A percentile compares a stretch with the other conserved stretches of the same genome.
Evolutionary conservation across 805 yeast species (phyloP).

Genomic region (Martiniozyma abietophila): DNA sequence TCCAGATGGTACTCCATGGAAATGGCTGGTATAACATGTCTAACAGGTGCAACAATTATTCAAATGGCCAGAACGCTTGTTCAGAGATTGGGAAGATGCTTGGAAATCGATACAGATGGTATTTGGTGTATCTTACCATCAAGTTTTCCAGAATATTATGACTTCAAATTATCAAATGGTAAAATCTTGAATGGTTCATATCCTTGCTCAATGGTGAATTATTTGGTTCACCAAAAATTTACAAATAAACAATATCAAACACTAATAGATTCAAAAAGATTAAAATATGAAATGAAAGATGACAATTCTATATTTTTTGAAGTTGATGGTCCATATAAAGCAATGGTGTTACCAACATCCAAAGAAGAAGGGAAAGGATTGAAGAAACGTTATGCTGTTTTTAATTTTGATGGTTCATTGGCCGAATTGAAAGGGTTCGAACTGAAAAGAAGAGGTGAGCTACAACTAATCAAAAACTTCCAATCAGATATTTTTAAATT

Average conservation of each 20-base stretch:
- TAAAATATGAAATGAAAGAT: slow-evolving; percentile 65
- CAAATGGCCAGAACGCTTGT: slow-evolving; percentile 93
- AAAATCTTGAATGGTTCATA: slow-evolving; percentile 71
- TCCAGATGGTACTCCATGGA: slow-evolving; percentile 99
- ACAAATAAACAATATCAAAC: slow-evolving; percentile 95
- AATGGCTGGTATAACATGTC: slow-evolving; percentile 98
- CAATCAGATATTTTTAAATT: slow-evolving; percentile 91
- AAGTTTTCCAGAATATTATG: slow-evolving; percentile 85
- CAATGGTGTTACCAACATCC: slow-evolving; percentile 95
- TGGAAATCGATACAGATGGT: slow-evolving; percentile 97
- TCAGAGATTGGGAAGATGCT: slow-evolving; percentile 88
- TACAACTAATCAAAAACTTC: slow-evolving; percentile 85
- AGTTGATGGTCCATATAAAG: slow-evolving; percentile 97
- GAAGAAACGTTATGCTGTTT: slow-evolving; percentile 94
- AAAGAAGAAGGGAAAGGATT: slow-evolving; percentile 96
- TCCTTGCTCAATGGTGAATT: slow-evolving; percentile 94
- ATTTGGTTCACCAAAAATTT: slow-evolving; percentile 80
- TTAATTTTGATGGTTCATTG: slow-evolving; percentile 84
- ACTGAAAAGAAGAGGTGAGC: slow-evolving; percentile 91
- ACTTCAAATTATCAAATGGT: slow-evolving; percentile 65
- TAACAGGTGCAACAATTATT: slow-evolving; percentile 95
- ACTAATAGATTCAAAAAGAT: slow-evolving; percentile 56
- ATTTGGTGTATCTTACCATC: slow-evolving; percentile 97
- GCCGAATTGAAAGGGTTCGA: slow-evolving; percentile 98
- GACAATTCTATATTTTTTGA: slow-evolving; percentile 96